Conservation (phyloP, 2,329 filamentous ascomycete species). For the Knoxdaviesia proteae region DNA sequence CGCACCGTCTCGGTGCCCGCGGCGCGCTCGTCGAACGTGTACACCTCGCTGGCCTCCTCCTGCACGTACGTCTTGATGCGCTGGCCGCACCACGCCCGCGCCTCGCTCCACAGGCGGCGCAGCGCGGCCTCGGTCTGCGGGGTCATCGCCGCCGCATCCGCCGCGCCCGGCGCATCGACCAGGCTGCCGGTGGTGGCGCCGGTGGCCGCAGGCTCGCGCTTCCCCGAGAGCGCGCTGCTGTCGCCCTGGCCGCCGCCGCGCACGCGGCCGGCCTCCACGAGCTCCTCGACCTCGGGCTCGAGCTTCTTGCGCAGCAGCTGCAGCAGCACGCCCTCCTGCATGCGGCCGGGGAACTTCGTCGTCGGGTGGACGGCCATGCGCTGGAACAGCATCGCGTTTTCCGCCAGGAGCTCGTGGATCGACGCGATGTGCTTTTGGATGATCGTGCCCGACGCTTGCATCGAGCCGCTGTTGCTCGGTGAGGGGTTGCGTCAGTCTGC, state of each 20-base stretch:
- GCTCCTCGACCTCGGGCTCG: slow-evolving; percentile 55
- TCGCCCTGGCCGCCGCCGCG: neutral
- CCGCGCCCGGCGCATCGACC: slow-evolving; percentile 6
- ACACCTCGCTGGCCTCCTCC: slow-evolving; percentile 35
- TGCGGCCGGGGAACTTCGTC: slow-evolving; percentile 52
- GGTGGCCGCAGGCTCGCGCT: slow-evolving; percentile 14
- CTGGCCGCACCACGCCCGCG: slow-evolving; percentile 18
- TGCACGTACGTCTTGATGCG: slow-evolving; percentile 20
- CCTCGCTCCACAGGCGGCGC: slow-evolving; percentile 34
- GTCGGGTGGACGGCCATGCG: slow-evolving; percentile 56
- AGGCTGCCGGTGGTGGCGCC: slow-evolving; percentile 4
- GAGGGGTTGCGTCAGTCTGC: neutral
- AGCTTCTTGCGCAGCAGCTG: slow-evolving; percentile 66
- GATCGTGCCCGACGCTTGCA: slow-evolving; percentile 52
- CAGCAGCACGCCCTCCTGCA: slow-evolving; percentile 42
- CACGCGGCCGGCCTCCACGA: slow-evolving; percentile 40
- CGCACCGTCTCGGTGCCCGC: slow-evolving; percentile 46
- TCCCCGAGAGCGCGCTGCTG: slow-evolving; percentile 10
- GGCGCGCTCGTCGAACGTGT: slow-evolving; percentile 49
- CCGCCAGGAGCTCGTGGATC: slow-evolving; percentile 41
- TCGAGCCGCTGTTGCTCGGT: slow-evolving; percentile 31
- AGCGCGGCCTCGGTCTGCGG: slow-evolving; percentile 23
- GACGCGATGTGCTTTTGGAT: slow-evolving; percentile 49
- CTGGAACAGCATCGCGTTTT: slow-evolving; percentile 45
- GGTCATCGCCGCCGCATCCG: slow-evolving; percentile 11